Conservation (phyloP, 192 early-diverging fungal genomes). For the Coemansia sp. region DNA sequence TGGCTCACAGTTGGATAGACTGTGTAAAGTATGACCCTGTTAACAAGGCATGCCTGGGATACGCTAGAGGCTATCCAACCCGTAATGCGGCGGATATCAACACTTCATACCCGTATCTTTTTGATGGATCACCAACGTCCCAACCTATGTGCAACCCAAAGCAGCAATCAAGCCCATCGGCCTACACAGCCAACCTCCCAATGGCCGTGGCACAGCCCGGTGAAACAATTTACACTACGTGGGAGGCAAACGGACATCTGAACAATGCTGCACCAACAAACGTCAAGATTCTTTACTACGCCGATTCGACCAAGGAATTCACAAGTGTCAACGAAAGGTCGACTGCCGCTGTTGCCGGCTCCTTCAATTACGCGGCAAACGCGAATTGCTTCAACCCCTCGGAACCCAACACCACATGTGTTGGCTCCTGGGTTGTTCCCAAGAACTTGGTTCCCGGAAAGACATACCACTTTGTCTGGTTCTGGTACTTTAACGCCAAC, state of each 20-base stretch:
- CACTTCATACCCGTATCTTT: slow-evolving; percentile 58
- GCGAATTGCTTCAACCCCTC: slow-evolving; percentile 42
- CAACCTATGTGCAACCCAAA: slow-evolving; percentile 55
- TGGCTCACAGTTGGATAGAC: slow-evolving; percentile 63
- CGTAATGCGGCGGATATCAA: slow-evolving; percentile 54
- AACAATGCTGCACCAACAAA: slow-evolving; percentile 44
- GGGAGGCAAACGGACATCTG: slow-evolving; percentile 62
- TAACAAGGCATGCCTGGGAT: slow-evolving; percentile 50
- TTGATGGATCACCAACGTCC: slow-evolving; percentile 26
- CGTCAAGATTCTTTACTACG: slow-evolving; percentile 45
- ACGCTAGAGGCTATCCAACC: slow-evolving; percentile 54
- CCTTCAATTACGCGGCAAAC: slow-evolving; percentile 54
- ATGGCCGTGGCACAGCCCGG: slow-evolving; percentile 55
- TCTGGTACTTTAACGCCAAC: slow-evolving; percentile 65
- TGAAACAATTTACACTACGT: slow-evolving; percentile 52
- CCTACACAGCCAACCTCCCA: slow-evolving; percentile 42
- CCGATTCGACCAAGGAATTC: slow-evolving; percentile 19
- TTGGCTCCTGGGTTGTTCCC: slow-evolving; percentile 57
- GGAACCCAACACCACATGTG: slow-evolving; percentile 54
- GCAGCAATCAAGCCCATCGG: slow-evolving; percentile 16
- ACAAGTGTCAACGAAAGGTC: slow-evolving; percentile 27
- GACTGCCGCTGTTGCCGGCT: slow-evolving; percentile 29
- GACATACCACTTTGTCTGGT: slow-evolving; percentile 57
- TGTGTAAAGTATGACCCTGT: slow-evolving; percentile 54
- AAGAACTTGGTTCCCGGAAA: slow-evolving; percentile 45